Percentiles rank a stretch among this genome's conserved stretches.
Conservation (phyloP, 1,284 basidiomycete genomes). For the Sporisorium graminicola region DNA sequence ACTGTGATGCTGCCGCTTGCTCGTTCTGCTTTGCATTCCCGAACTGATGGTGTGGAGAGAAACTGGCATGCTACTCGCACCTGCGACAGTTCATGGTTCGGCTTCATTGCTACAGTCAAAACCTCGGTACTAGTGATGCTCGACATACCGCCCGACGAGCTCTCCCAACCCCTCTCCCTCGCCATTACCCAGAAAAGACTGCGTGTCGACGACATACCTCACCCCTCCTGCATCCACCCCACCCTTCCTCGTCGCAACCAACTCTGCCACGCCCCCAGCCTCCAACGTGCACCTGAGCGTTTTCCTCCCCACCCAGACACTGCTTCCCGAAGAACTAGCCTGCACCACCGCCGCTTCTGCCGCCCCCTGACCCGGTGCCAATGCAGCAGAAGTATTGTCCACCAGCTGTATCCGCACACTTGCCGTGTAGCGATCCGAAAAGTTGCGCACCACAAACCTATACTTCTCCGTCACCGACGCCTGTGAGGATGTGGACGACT, state of each 20-base stretch:
- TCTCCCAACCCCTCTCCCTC: neutral
- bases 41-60: neutral
- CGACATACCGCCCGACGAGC: constrained; percentile 11
- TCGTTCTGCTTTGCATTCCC: too few species aligned
- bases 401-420: constrained; percentile 5
- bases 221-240: neutral
- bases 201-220: constrained; percentile 1
- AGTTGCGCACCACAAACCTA: constrained; percentile 21
- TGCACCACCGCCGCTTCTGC: neutral
- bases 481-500: neutral
- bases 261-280: neutral
- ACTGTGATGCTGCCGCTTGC: too few species aligned
- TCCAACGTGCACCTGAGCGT: constrained; percentile 17
- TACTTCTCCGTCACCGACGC: neutral
- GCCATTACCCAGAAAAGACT: constrained; percentile 5
- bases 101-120: neutral
- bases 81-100: too few species aligned
- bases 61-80: too few species aligned
- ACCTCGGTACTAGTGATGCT: constrained; percentile 15
- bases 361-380: too few species aligned
- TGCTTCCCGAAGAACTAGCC: neutral
- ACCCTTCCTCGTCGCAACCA: constrained; percentile 1
- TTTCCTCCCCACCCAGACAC: constrained; percentile 6
- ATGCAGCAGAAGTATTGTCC: neutral
- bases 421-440: constrained; percentile 15